Evolutionary conservation across 495 filamentous ascomycete species (phyloP).

Genomic region (Coniosporium apollinis): DNA sequence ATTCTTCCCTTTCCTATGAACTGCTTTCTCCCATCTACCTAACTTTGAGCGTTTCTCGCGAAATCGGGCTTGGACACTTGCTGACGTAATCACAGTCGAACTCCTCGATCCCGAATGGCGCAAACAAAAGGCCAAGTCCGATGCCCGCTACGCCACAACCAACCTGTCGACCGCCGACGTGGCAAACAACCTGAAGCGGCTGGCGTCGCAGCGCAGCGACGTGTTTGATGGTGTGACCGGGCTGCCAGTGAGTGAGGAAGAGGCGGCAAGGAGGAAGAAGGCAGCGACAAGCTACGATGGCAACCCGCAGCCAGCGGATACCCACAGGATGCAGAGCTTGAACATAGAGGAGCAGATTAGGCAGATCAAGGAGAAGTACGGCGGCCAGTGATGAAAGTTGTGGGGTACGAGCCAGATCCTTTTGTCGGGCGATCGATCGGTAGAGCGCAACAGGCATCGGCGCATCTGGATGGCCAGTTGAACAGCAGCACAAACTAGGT

Average conservation of each 20-base stretch:
- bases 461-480: no score
- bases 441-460: no score
- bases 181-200: conserved; percentile 87
- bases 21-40: no score
- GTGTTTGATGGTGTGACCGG: conserved; percentile 71
- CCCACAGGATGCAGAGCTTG: conserved; percentile 37
- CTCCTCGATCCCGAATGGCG: conserved; percentile 92
- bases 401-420: no score
- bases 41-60: no score
- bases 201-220: conserved; percentile 80
- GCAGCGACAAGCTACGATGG: conserved; percentile 51
- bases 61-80: no score
- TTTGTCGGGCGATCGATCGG: no score
- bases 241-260: conserved; percentile 50
- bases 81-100: conserved; percentile 64
- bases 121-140: conserved; percentile 78
- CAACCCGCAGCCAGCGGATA: conserved; percentile 39
- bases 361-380: conserved; percentile 47
- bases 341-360: conserved; percentile 61
- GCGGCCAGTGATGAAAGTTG: no score
- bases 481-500: no score
- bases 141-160: conserved; percentile 67
- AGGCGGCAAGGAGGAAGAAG: conserved; percentile 59
- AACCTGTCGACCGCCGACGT: conserved; percentile 78
- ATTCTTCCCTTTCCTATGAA: conserved; percentile 2